Conservation (phyloP, 176 grass and related monocot genomes). For the Chloris gayana region DNA sequence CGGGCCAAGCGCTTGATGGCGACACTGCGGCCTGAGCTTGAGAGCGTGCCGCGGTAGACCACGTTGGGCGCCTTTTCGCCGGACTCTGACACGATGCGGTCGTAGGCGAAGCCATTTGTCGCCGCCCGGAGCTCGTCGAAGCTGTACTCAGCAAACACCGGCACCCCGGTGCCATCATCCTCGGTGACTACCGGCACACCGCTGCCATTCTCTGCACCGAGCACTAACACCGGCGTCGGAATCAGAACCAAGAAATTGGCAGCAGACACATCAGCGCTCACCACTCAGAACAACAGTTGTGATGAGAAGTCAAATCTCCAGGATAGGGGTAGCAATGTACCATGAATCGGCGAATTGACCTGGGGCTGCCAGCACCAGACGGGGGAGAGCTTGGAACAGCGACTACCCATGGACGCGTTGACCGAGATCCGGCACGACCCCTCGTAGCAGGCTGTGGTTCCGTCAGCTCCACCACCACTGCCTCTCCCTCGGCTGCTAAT, state of each 20-base stretch:
- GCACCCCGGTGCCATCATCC: slow-evolving; percentile 42
- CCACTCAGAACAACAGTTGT: slow-evolving; percentile 7
- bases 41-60: slow-evolving; percentile 76
- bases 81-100: slow-evolving; percentile 87
- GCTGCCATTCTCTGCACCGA: slow-evolving; percentile 40
- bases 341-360: slow-evolving; percentile 65
- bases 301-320: background rate
- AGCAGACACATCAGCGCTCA: background rate
- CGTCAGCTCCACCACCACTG: slow-evolving; percentile 26
- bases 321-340: slow-evolving; percentile 24
- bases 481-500: slow-evolving; percentile 25
- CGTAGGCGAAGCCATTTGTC: slow-evolving; percentile 72
- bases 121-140: slow-evolving; percentile 71
- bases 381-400: slow-evolving; percentile 77
- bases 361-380: slow-evolving; percentile 72
- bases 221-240: background rate
- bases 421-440: slow-evolving; percentile 38
- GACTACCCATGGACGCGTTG: slow-evolving; percentile 56
- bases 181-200: too few species aligned
- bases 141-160: slow-evolving; percentile 66
- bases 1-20: slow-evolving; percentile 73
- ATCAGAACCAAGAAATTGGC: slow-evolving; percentile 19
- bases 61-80: slow-evolving; percentile 91
- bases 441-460: slow-evolving; percentile 10
- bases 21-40: slow-evolving; percentile 54